Conservation (phyloP, 179 eudicot species). For the Sideroxylon spinosum region DNA sequence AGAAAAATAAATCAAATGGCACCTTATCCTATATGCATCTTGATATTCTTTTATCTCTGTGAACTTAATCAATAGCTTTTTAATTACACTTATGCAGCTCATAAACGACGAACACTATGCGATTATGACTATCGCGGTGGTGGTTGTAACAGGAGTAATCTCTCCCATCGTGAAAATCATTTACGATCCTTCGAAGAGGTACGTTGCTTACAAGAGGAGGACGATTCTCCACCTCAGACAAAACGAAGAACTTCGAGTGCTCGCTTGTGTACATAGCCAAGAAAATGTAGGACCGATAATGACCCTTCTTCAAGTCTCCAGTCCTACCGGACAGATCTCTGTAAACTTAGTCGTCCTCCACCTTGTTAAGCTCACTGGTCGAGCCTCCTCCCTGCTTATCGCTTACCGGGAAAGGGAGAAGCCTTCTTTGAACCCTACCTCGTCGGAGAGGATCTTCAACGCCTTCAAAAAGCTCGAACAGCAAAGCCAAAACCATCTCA, state of each 20-base stretch:
- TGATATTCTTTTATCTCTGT: background rate
- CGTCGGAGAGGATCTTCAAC: slow-evolving; percentile 21
- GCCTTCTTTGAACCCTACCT: slow-evolving; percentile 24
- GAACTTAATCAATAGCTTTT: slow-evolving; percentile 6
- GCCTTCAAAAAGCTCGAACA: slow-evolving; percentile 23
- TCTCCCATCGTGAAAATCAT: slow-evolving; percentile 16
- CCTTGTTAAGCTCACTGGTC: slow-evolving; percentile 41
- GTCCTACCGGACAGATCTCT: slow-evolving; percentile 22
- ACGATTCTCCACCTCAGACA: slow-evolving; percentile 19
- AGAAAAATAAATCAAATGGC: too few species aligned
- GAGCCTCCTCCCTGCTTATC: slow-evolving; percentile 39
- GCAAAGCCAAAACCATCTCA: background rate
- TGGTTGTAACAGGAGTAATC: slow-evolving; percentile 24
- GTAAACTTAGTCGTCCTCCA: slow-evolving; percentile 34
- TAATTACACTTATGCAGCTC: slow-evolving; percentile 25
- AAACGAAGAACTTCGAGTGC: slow-evolving; percentile 41
- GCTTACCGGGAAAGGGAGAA: slow-evolving; percentile 32
- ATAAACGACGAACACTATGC: slow-evolving; percentile 30
- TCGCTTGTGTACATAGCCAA: slow-evolving; percentile 42
- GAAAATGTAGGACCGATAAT: slow-evolving; percentile 38
- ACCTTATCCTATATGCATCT: background rate
- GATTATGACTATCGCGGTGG: slow-evolving; percentile 22
- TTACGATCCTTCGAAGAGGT: slow-evolving; percentile 32
- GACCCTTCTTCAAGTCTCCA: slow-evolving; percentile 36
- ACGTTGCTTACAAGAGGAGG: slow-evolving; percentile 4